Evolutionary conservation across 306 rosid genomes (phyloP).

Genomic region (Canavalia ensiformis): DNA sequence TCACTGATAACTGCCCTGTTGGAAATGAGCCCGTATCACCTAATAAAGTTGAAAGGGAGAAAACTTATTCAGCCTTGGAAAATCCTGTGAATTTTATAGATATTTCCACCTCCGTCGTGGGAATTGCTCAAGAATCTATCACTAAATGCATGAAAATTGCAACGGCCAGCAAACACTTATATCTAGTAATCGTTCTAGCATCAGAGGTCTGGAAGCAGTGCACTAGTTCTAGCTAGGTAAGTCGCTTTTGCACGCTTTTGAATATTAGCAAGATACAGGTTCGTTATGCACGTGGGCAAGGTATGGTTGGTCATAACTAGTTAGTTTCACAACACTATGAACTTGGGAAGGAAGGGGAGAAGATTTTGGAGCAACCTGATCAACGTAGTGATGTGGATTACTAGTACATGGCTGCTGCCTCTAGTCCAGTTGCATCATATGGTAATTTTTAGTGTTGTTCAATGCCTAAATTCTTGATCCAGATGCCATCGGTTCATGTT

Average conservation of each 20-base stretch:
- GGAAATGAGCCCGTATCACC: constrained; percentile 53
- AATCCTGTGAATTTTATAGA: constrained; percentile 31
- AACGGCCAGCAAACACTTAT: no score
- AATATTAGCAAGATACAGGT: no score
- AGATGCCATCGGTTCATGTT: constrained; percentile 60
- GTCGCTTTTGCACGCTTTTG: no score
- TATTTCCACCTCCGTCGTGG: constrained; percentile 31
- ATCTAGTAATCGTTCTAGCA: no score
- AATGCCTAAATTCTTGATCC: constrained; percentile 57
- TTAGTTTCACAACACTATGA: constrained; percentile 73
- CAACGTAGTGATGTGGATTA: constrained; percentile 69
- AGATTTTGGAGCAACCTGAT: constrained; percentile 76
- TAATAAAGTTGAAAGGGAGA: constrained; percentile 55
- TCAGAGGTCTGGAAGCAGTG: no score
- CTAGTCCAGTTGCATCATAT: constrained; percentile 48
- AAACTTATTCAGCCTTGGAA: constrained; percentile 38
- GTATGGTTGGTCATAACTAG: constrained; percentile 65
- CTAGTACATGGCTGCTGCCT: constrained; percentile 54
- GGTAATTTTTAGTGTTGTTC: constrained; percentile 55
- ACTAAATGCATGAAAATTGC: neutral
- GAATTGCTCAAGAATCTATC: constrained; percentile 46
- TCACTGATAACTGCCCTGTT: constrained; percentile 53
- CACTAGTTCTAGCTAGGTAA: no score
- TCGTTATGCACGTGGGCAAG: constrained; percentile 53
- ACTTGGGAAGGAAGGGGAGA: constrained; percentile 81